phyloP scores from a whole-genome alignment of 768 basidiomycete genomes.

The Calocybe gangraenosa region DNA sequence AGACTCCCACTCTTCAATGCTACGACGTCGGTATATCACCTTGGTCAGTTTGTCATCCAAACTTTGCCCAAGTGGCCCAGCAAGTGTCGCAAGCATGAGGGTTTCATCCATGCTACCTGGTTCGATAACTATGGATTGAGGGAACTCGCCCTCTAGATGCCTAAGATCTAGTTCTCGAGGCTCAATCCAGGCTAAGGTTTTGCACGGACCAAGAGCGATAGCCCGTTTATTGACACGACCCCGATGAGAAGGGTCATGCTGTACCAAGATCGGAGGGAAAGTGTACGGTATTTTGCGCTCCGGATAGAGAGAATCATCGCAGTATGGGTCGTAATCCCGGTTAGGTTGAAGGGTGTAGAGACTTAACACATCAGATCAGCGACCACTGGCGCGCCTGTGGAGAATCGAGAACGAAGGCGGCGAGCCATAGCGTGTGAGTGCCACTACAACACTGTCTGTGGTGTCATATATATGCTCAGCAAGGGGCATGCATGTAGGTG shows the following conservation, averaged over 20 bases:
- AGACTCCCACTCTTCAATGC: conserved; percentile 46
- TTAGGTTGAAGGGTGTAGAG: conserved; percentile 45
- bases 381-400: conserved; percentile 58
- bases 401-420: conserved; percentile 41
- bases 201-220: conserved; percentile 48
- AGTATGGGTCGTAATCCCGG: conserved; percentile 5
- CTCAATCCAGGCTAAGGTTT: conserved; percentile 62
- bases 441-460: conserved; percentile 56
- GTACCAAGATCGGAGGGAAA: conserved; percentile 44
- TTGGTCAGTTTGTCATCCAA: not conserved
- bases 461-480: conserved; percentile 58
- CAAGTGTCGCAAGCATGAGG: conserved; percentile 47
- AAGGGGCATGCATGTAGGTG: conserved; percentile 28
- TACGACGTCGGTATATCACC: conserved; percentile 27
- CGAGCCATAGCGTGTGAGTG: conserved; percentile 14
- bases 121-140: conserved; percentile 12
- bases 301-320: not conserved
- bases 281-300: conserved; percentile 24
- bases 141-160: conserved; percentile 28
- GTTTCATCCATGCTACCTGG: conserved; percentile 18
- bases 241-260: conserved; percentile 34
- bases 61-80: conserved; percentile 34
- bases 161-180: conserved; percentile 42
- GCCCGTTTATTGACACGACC: conserved; percentile 53
- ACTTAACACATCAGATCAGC: conserved; percentile 46